Evolutionary conservation across 768 basidiomycete genomes (phyloP).

Genomic region (Rhodotorula kratochvilovae): DNA sequence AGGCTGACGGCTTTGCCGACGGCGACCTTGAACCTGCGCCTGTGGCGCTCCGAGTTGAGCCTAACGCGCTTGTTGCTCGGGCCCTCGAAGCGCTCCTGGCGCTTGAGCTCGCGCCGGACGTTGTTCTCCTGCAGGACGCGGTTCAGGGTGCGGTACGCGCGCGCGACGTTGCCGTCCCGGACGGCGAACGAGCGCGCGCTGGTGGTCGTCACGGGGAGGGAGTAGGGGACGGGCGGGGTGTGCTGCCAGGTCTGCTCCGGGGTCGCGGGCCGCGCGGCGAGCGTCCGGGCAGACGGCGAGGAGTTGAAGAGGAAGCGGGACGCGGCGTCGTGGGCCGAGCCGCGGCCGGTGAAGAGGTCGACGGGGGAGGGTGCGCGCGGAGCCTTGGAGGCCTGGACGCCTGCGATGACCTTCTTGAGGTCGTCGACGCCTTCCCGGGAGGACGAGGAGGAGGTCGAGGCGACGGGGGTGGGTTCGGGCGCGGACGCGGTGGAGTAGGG

Average conservation of each 20-base stretch:
- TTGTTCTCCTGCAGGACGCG: conserved; percentile 35
- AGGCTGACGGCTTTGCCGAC: conserved; percentile 35
- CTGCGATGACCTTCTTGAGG: conserved; percentile 13
- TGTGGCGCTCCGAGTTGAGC: conserved; percentile 35
- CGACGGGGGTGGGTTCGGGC: not conserved
- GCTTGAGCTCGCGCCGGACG: conserved; percentile 43
- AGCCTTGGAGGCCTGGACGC: not conserved
- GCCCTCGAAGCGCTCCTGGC: conserved; percentile 45
- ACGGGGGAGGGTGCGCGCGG: not conserved
- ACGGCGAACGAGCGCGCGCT: conserved; percentile 31
- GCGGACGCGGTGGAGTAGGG: not conserved
- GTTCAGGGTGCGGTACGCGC: conserved; percentile 36
- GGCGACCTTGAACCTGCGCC: conserved; percentile 38
- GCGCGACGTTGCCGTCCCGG: conserved; percentile 27
- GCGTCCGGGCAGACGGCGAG: not conserved
- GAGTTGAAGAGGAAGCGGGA: not conserved
- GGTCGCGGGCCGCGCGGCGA: not conserved
- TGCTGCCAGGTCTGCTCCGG: conserved; percentile 25
- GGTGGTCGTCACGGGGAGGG: conserved; percentile 19
- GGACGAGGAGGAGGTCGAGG: not conserved
- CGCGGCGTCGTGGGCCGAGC: not conserved
- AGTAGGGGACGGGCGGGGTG: conserved; percentile 14
- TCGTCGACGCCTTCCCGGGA: not conserved
- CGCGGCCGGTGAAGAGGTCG: not conserved
- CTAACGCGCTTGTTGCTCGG: conserved; percentile 35